Conservation (phyloP, 306 rosid species). For the Ormosia emarginata region DNA sequence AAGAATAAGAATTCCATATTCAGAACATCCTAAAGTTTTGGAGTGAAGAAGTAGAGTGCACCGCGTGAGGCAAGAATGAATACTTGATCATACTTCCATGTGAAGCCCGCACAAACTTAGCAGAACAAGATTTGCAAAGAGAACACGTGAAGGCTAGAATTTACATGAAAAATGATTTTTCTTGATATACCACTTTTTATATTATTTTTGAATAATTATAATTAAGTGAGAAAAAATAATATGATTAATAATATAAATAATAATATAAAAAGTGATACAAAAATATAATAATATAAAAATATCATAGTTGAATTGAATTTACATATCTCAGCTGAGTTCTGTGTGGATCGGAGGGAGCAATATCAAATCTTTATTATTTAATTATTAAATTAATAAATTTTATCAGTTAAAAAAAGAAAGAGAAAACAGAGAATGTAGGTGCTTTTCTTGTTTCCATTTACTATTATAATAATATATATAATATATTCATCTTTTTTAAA, state of each 20-base stretch:
- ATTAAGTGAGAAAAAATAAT: too few species aligned
- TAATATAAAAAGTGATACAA: too few species aligned
- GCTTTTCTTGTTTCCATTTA: neutral
- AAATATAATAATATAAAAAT: too few species aligned
- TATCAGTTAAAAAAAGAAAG: neutral
- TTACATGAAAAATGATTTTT: too few species aligned
- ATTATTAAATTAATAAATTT: neutral
- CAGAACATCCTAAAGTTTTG: neutral
- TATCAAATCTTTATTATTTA: neutral
- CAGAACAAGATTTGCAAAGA: neutral
- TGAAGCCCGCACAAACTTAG: neutral
- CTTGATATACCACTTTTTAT: too few species aligned
- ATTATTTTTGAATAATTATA: too few species aligned
- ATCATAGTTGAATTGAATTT: neutral
- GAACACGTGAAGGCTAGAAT: neutral
- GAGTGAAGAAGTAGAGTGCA: too few species aligned
- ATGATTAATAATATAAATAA: too few species aligned
- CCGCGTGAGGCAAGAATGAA: too few species aligned
- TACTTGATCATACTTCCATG: neutral
- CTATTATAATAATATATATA: neutral
- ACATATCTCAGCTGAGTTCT: neutral
- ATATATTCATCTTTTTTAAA: neutral
- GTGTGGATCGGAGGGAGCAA: neutral
- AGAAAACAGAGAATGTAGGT: conserved; percentile 18
- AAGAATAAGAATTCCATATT: neutral